Evolutionary conservation across 345 rosid species (phyloP).

Genomic region (Luvunga scandens): DNA sequence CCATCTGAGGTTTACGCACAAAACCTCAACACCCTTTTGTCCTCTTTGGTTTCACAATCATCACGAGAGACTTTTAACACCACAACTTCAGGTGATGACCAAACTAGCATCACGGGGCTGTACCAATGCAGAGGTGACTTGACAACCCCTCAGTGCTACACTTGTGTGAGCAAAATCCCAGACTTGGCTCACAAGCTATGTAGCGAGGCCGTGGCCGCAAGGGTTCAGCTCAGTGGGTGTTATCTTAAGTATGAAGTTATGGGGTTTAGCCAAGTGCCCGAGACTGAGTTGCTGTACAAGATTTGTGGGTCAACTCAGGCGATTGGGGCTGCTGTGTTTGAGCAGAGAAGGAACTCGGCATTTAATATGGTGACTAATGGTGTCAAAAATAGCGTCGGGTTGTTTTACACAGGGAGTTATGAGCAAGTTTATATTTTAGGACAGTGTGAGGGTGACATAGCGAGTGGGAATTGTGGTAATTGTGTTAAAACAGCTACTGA

Average conservation of each 20-base stretch:
- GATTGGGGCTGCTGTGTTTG: conserved; percentile 34
- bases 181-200: conserved; percentile 52
- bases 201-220: conserved; percentile 53
- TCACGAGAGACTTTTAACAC: conserved; percentile 40
- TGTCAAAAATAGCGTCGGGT: conserved; percentile 31
- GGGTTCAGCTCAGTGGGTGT: conserved; percentile 71
- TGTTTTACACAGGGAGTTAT: conserved; percentile 54
- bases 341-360: conserved; percentile 43
- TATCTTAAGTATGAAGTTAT: conserved; percentile 56
- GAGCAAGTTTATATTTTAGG: conserved; percentile 62
- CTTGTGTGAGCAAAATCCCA: conserved; percentile 57
- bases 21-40: conserved; percentile 57
- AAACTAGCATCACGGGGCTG: conserved; percentile 51
- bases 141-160: conserved; percentile 42
- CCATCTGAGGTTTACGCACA: conserved; percentile 50
- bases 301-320: conserved; percentile 51
- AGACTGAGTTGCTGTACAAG: conserved; percentile 47
- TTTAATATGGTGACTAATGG: conserved; percentile 49
- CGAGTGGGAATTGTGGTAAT: conserved; percentile 50
- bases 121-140: conserved; percentile 95
- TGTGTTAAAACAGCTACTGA: conserved; percentile 63
- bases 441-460: conserved; percentile 86
- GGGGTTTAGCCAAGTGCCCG: conserved; percentile 56
- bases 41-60: conserved; percentile 63
- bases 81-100: conserved; percentile 54